phyloP scores from a whole-genome alignment of 108 stramenopile genomes.

The Craspedostauros australis region DNA sequence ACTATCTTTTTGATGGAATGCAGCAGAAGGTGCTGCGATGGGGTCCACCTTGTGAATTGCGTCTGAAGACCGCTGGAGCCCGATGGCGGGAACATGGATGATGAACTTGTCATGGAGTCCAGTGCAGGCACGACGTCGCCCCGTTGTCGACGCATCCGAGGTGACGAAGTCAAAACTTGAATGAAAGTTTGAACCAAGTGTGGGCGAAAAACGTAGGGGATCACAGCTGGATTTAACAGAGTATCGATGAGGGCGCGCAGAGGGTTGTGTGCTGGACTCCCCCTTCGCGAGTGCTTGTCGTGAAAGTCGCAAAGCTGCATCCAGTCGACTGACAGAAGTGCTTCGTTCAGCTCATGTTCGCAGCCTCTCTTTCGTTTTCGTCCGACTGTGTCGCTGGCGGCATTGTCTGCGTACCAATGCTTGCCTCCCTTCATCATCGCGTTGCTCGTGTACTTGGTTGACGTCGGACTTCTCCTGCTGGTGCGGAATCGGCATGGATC shows the following conservation, averaged over 20 bases:
- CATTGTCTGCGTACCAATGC: neutral
- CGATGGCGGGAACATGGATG: neutral
- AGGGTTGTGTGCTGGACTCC: neutral
- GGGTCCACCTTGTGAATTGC: conserved; percentile 2
- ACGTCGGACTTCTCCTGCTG: neutral
- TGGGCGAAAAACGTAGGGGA: neutral
- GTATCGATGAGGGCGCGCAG: neutral
- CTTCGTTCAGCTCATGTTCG: neutral
- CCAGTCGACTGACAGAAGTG: neutral
- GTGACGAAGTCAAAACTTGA: conserved; percentile 2
- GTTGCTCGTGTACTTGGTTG: neutral
- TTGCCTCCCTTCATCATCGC: neutral
- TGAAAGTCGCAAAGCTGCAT: conserved; percentile 2
- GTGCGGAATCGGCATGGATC: too few species aligned
- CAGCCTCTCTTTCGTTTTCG: conserved; percentile 1
- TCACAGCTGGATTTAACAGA: neutral
- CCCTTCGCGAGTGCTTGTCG: neutral
- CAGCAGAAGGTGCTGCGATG: conserved; percentile 1
- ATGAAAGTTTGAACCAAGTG: neutral
- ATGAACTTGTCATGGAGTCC: neutral
- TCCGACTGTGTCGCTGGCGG: conserved; percentile 6
- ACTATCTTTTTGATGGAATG: neutral
- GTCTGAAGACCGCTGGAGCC: neutral
- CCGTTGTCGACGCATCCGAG: too few species aligned
- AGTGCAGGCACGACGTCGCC: neutral